Conservation (phyloP, 1,139 yeast species). For the Tardiomyces depauwii region DNA sequence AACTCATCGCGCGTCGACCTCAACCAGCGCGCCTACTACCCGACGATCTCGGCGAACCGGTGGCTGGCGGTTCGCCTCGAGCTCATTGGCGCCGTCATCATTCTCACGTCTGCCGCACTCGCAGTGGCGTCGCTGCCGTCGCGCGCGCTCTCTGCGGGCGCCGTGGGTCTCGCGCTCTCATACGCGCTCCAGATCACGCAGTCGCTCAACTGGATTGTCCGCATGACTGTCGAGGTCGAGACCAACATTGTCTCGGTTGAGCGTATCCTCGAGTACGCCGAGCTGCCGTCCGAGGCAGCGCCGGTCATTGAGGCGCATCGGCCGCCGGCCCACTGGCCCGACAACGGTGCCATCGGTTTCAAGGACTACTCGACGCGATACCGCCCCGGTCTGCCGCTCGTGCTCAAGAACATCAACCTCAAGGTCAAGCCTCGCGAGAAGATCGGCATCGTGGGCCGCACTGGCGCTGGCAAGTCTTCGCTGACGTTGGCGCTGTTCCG, state of each 20-base stretch:
- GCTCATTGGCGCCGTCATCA: slow-evolving; percentile 77
- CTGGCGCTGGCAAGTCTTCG: slow-evolving; percentile 96
- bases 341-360: slow-evolving; percentile 58
- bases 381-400: slow-evolving; percentile 74
- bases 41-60: slow-evolving; percentile 87
- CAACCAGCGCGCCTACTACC: slow-evolving; percentile 86
- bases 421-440: slow-evolving; percentile 69
- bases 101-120: slow-evolving; percentile 75
- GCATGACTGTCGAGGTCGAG: slow-evolving; percentile 97
- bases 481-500: slow-evolving; percentile 83
- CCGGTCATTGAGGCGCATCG: slow-evolving; percentile 55
- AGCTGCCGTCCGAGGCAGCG: slow-evolving; percentile 72
- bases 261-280: slow-evolving; percentile 80
- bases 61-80: slow-evolving; percentile 95
- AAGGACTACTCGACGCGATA: slow-evolving; percentile 72
- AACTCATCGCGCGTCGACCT: slow-evolving; percentile 72
- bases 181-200: slow-evolving; percentile 91
- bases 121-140: slow-evolving; percentile 56
- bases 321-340: slow-evolving; percentile 73
- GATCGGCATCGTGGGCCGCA: slow-evolving; percentile 81
- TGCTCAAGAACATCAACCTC: slow-evolving; percentile 60
- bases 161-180: slow-evolving; percentile 86
- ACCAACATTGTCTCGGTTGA: slow-evolving; percentile 95
- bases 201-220: slow-evolving; percentile 89
- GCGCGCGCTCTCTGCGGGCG: slow-evolving; percentile 72